phyloP scores from a whole-genome alignment of 2,329 filamentous ascomycete genomes.

The Talaromyces sp. region DNA sequence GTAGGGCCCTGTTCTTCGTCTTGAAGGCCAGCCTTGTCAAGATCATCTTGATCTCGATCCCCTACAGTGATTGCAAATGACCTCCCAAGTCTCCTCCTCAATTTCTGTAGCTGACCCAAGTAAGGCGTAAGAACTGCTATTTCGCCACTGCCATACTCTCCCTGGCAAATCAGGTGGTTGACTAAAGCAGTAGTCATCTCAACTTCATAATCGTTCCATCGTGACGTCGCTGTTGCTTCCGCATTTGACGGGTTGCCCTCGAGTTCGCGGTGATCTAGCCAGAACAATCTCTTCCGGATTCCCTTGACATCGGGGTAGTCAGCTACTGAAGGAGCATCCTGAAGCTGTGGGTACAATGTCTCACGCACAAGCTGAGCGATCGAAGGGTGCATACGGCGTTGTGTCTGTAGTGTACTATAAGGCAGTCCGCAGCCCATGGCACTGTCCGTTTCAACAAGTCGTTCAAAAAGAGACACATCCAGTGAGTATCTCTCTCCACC shows the following conservation, averaged over 20 bases:
- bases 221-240: slow-evolving; percentile 37
- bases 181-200: slow-evolving; percentile 63
- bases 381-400: slow-evolving; percentile 63
- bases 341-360: slow-evolving; percentile 56
- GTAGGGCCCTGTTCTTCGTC: background rate
- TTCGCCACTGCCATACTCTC: slow-evolving; percentile 56
- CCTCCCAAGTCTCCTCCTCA: slow-evolving; percentile 37
- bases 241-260: slow-evolving; percentile 36
- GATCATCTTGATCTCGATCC: slow-evolving; percentile 59
- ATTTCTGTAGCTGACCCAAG: slow-evolving; percentile 50
- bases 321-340: slow-evolving; percentile 46
- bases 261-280: slow-evolving; percentile 48
- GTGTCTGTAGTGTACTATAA: slow-evolving; percentile 50
- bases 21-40: slow-evolving; percentile 43
- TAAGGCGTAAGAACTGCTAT: slow-evolving; percentile 69
- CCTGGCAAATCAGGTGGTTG: slow-evolving; percentile 63
- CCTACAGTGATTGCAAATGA: slow-evolving; percentile 62
- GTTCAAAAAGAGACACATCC: slow-evolving; percentile 53
- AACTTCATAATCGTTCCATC: slow-evolving; percentile 56
- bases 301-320: slow-evolving; percentile 46
- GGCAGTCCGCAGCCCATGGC: slow-evolving; percentile 30
- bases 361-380: slow-evolving; percentile 59
- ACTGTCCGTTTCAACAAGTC: slow-evolving; percentile 39
- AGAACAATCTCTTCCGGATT: slow-evolving; percentile 50
- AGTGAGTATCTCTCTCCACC: slow-evolving; percentile 42